Conservation (phyloP, 2,329 filamentous ascomycete species). For the Rhytidhysteron rufulum region DNA sequence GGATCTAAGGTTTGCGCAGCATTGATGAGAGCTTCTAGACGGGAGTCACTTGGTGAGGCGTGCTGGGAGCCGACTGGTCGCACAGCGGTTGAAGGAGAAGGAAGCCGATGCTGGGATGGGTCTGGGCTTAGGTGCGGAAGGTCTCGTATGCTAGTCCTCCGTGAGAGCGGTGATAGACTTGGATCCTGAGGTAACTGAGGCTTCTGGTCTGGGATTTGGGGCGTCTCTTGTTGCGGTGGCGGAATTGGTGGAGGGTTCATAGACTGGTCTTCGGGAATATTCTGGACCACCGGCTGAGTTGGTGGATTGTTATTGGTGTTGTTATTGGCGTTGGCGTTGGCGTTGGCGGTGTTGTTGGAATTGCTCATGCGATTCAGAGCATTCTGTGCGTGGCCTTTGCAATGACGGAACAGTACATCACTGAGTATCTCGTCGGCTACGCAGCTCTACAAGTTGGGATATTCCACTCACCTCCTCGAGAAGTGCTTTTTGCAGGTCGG, state of each 20-base stretch:
- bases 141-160: slow-evolving; percentile 22
- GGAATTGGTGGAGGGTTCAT: slow-evolving; percentile 11
- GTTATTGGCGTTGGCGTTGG: slow-evolving; percentile 27
- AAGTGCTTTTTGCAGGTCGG: slow-evolving; percentile 53
- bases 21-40: slow-evolving; percentile 36
- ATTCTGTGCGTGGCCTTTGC: slow-evolving; percentile 47
- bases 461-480: slow-evolving; percentile 47
- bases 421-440: slow-evolving; percentile 28
- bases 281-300: slow-evolving; percentile 12
- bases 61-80: slow-evolving; percentile 16
- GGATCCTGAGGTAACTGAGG: slow-evolving; percentile 21
- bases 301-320: slow-evolving; percentile 10
- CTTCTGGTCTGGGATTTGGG: slow-evolving; percentile 15
- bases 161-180: slow-evolving; percentile 21
- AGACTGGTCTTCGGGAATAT: slow-evolving; percentile 15
- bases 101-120: slow-evolving; percentile 11
- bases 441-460: too few species aligned
- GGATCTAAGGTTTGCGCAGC: slow-evolving; percentile 35
- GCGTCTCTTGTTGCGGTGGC: slow-evolving; percentile 13
- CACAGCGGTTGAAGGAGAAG: slow-evolving; percentile 13
- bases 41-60: slow-evolving; percentile 26
- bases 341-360: slow-evolving; percentile 25
- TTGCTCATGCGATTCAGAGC: slow-evolving; percentile 32
- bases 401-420: slow-evolving; percentile 50
- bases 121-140: slow-evolving; percentile 18